Base-by-base conservation (phyloP, 768 basidiomycete genomes). In the Podaxis sp. region DNA sequence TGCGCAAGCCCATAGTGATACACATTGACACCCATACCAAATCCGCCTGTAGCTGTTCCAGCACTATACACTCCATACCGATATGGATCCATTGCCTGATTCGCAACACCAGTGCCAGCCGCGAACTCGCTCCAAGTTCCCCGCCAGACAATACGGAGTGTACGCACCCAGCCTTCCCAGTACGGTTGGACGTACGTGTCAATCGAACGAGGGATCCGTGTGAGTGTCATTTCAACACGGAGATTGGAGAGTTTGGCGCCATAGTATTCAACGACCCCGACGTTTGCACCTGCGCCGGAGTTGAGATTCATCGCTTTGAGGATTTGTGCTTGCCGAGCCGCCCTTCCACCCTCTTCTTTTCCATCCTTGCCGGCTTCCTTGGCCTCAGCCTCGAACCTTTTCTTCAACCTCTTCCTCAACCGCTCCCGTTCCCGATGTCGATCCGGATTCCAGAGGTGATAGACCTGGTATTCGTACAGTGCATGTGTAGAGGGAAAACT, bases 141-240 rank as follows among this genome's bases (percentile, higher is more conserved):
- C 46, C 63, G 48, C 47, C 37, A 76, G 2, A 80, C 71, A 14
- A 81, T 73, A 6, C 83, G 77, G n/a, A 88, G 70, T 0, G 80
- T 77, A 28, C 76, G 77, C 10, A 83, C 82, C 64, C 73, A 77
- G 11, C 81, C 79, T 51, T 85, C 82, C 67, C 85, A 86, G 71
- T 84, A 88, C 0, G 86, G 87, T 35, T 77, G 74, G 28, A 82
- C 71, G 63, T 89, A 89, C 5, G 44, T 35, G 36, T 51, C 57
- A 13, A 58, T 61, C 37, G 40, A 37, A 5, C 50, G 59, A 6
- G 56, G 57, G 32, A 65, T 62, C 50, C 32, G 55, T 10, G 54
- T 66, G 61, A 53, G 66, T 10, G 59, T 38, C 18, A 54, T 40
- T 13, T 56, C 27, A 67, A 71, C 68, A 69, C 25, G 36, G 14